Conservation (phyloP, 495 filamentous ascomycete genomes). For the Trichoderma orchidacearum region DNA sequence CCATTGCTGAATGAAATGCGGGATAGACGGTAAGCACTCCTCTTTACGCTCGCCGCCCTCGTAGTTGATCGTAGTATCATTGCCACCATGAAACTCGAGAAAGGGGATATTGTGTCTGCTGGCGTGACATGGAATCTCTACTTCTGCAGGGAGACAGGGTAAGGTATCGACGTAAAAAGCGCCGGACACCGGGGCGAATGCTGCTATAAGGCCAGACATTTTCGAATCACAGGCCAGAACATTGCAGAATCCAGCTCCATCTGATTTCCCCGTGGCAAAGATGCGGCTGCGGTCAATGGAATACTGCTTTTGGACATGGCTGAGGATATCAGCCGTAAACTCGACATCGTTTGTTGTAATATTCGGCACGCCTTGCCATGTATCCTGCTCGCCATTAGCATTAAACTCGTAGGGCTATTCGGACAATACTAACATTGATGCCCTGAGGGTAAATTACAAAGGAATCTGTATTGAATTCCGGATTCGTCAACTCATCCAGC, state of each 20-base stretch:
- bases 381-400: conserved; percentile 2
- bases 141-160: conserved; percentile 1
- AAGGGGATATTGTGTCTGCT: conserved; percentile 19
- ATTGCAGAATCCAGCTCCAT: conserved; percentile 36
- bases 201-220: conserved; percentile 21
- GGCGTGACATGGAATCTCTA: conserved; percentile 15
- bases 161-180: conserved; percentile 8
- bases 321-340: conserved; percentile 23
- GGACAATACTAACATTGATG: conserved; percentile 16
- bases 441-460: conserved; percentile 33
- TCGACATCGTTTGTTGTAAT: conserved; percentile 5
- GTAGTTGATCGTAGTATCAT: conserved; percentile 14
- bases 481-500: conserved; percentile 26
- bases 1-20: conserved; percentile 21
- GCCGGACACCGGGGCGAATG: conserved; percentile 21
- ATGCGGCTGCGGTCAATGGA: conserved; percentile 32
- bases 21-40: conserved; percentile 14
- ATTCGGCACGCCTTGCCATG: conserved; percentile 8
- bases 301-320: conserved; percentile 22
- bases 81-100: conserved; percentile 31
- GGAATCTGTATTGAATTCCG: conserved; percentile 20
- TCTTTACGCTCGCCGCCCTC: conserved; percentile 10
- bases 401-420: not conserved
- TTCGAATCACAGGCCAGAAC: conserved; percentile 32
- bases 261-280: conserved; percentile 37